Evolutionary conservation across 305 asterid genomes (phyloP).

Genomic region (Solanum hybrid): DNA sequence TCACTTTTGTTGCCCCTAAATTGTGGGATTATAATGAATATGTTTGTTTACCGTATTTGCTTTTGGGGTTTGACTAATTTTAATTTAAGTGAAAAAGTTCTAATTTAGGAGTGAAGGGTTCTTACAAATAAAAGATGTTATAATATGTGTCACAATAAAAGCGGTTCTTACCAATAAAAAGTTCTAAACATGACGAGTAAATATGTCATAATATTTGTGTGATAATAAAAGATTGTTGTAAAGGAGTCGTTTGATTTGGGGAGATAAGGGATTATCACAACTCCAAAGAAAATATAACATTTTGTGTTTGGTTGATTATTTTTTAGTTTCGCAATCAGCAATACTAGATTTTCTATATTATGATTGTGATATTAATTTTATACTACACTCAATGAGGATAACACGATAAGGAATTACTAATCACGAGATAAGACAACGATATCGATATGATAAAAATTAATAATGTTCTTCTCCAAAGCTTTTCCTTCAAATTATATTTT

Average conservation of each 20-base stretch:
- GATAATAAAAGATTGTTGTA: not conserved
- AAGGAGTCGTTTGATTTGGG: not conserved
- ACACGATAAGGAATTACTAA: not conserved
- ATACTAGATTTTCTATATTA: not conserved
- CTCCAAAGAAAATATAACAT: not conserved
- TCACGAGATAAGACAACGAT: not conserved
- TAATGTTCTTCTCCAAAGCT: not conserved
- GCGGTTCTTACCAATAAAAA: not conserved
- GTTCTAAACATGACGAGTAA: not conserved
- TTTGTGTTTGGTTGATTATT: not conserved
- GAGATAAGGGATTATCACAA: not conserved
- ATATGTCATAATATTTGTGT: not conserved
- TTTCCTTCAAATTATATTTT: not conserved
- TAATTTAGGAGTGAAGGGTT: not conserved
- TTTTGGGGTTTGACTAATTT: not conserved
- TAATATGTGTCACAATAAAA: not conserved
- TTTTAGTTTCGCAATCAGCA: not conserved
- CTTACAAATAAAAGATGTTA: not conserved
- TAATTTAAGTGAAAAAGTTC: not conserved
- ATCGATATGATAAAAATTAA: too few species aligned
- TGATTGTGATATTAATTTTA: not conserved
- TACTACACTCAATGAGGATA: not conserved
- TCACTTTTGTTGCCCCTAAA: not conserved
- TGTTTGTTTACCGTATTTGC: not conserved
- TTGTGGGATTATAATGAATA: not conserved